A percentile compares a stretch with the other conserved stretches of the same genome.
Conservation (phyloP, 305 asterid genomes). For the Fraxinus angustifolia region DNA sequence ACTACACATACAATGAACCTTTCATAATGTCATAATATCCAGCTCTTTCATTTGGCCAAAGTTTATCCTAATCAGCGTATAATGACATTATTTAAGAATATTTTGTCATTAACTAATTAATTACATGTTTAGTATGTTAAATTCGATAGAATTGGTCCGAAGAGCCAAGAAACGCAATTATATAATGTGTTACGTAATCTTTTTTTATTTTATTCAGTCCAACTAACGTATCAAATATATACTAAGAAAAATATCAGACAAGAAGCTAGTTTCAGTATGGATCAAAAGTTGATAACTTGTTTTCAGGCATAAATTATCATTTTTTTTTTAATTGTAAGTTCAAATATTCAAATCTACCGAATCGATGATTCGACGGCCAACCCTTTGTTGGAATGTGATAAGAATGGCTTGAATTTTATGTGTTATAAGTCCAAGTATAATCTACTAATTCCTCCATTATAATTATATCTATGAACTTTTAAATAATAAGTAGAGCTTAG, state of each 20-base stretch:
- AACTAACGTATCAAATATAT: not conserved
- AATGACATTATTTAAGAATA: not conserved
- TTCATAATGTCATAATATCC: slow-evolving; percentile 5
- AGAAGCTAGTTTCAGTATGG: not conserved
- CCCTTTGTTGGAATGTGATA: not conserved
- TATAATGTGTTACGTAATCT: not conserved
- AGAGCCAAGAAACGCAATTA: not conserved
- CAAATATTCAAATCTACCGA: not conserved
- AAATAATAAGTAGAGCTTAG: not conserved
- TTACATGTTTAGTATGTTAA: not conserved
- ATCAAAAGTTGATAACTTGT: not conserved
- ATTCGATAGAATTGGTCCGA: not conserved
- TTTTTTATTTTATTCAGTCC: not conserved
- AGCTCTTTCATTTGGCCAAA: not conserved
- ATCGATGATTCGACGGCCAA: not conserved
- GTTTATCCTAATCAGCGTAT: not conserved
- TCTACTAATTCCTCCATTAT: not conserved
- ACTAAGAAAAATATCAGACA: too few species aligned
- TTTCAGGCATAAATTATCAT: not conserved
- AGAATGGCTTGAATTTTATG: not conserved
- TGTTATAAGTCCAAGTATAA: not conserved
- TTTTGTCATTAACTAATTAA: not conserved
- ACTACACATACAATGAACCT: slow-evolving; percentile 37
- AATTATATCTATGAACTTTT: not conserved
- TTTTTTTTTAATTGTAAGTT: not conserved